These are phyloP conservation scores for Dalbergia cochinchinensis DNA, from an alignment of 306 rosid genomes.

Conservation along the genomic window DNA sequence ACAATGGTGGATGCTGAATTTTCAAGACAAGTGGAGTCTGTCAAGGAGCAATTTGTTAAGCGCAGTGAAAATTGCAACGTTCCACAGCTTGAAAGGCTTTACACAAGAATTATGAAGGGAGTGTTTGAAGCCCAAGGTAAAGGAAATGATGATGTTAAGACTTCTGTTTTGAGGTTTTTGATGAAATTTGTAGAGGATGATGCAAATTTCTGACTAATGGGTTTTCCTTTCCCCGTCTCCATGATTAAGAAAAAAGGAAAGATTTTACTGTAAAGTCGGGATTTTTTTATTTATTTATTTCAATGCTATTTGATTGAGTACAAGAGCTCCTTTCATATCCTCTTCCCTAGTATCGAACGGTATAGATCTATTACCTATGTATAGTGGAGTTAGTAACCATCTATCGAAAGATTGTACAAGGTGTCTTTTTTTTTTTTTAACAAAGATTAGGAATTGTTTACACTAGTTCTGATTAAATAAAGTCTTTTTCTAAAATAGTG, in stretches of 20 bases:
- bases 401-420: constrained; percentile 1
- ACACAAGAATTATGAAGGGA: constrained; percentile 87
- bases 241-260: constrained; percentile 45
- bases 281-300: constrained; percentile 44
- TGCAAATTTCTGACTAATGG: constrained; percentile 68
- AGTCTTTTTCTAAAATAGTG: no score
- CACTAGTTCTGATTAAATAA: no score
- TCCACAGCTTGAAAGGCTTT: constrained; percentile 91
- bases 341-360: constrained; percentile 1
- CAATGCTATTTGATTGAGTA: constrained; percentile 53
- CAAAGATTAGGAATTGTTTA: no score
- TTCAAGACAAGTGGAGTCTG: constrained; percentile 63
- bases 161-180: constrained; percentile 72
- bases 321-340: constrained; percentile 25
- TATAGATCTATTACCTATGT: constrained; percentile 7
- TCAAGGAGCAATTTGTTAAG: constrained; percentile 64
- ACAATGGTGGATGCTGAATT: constrained; percentile 59
- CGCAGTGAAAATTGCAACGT: constrained; percentile 67
- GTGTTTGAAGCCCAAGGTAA: constrained; percentile 68
- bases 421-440: no score
- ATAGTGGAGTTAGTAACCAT: neutral
- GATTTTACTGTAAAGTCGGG: constrained; percentile 69
- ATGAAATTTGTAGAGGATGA: constrained; percentile 75
- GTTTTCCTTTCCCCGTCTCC: constrained; percentile 23
- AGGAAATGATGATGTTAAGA: constrained; percentile 61